Percentiles rank a stretch among this genome's conserved stretches.
These are phyloP conservation scores for Dactylis glomerata DNA, from an alignment of 176 grass and related monocot genomes.

Conservation along the genomic window DNA sequence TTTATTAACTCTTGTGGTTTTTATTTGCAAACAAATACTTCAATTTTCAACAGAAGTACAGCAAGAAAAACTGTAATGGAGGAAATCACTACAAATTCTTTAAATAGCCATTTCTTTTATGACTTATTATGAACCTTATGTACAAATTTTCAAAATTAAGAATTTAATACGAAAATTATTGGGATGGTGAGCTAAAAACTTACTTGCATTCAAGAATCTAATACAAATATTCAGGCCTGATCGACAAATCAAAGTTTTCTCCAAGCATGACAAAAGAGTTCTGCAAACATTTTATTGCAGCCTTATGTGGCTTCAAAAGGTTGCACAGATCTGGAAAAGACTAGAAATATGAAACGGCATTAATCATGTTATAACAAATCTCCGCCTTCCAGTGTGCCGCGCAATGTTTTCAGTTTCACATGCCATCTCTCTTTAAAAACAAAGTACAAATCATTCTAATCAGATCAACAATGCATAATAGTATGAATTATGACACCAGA, in stretches of 20 bases:
- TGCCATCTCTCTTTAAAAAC: not conserved
- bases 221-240: not conserved
- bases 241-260: slow-evolving; percentile 1
- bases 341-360: slow-evolving; percentile 12
- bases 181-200: not conserved
- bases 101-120: not conserved
- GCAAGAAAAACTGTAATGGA: not conserved
- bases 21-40: not conserved
- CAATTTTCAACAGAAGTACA: not conserved
- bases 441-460: not conserved
- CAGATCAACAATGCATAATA: not conserved
- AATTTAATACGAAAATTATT: slow-evolving; percentile 8
- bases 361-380: slow-evolving; percentile 6
- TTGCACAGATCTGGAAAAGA: slow-evolving; percentile 4
- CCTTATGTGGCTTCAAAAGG: not conserved
- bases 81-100: not conserved
- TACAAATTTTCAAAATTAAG: not conserved
- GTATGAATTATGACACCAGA: not conserved
- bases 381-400: not conserved
- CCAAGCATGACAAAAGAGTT: not conserved
- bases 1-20: slow-evolving; percentile 1
- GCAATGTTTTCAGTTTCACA: not conserved
- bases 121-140: not conserved
- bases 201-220: not conserved
- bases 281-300: not conserved